Conservation (phyloP, 2,329 filamentous ascomycete genomes). For the Colletotrichum lentis region DNA sequence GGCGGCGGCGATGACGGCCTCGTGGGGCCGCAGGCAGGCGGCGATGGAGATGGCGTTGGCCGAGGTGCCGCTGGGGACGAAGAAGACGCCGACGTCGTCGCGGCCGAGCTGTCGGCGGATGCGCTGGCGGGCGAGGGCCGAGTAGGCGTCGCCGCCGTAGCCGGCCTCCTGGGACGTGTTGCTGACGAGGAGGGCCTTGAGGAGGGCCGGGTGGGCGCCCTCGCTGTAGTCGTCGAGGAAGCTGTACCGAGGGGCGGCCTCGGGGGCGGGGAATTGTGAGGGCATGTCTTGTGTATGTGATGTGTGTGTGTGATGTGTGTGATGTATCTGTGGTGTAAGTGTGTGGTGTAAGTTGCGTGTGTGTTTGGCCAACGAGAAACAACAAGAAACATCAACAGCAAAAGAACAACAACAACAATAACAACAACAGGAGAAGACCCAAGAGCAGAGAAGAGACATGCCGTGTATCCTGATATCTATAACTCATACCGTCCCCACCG, state of each 20-base stretch:
- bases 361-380: no score
- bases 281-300: conserved; percentile 6
- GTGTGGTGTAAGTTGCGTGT: no score
- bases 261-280: conserved; percentile 7
- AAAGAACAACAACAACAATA: background rate
- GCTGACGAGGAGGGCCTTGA: conserved; percentile 55
- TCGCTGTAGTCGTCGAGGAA: conserved; percentile 63
- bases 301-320: no score
- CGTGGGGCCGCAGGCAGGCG: conserved; percentile 58
- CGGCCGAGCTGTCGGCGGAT: conserved; percentile 46
- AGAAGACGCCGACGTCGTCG: conserved; percentile 57
- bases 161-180: conserved; percentile 57
- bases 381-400: background rate
- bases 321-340: no score
- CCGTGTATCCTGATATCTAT: background rate
- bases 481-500: conserved; percentile 6
- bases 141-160: conserved; percentile 58
- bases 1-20: conserved; percentile 60
- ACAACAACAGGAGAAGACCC: no score
- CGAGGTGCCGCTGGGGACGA: conserved; percentile 61
- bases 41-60: conserved; percentile 62
- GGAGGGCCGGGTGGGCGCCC: conserved; percentile 58
- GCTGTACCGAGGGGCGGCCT: conserved; percentile 47
- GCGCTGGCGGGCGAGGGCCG: conserved; percentile 51
- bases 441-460: background rate